phyloP scores from a whole-genome alignment of 768 basidiomycete genomes.

The Xerocomellus dryophilus region DNA sequence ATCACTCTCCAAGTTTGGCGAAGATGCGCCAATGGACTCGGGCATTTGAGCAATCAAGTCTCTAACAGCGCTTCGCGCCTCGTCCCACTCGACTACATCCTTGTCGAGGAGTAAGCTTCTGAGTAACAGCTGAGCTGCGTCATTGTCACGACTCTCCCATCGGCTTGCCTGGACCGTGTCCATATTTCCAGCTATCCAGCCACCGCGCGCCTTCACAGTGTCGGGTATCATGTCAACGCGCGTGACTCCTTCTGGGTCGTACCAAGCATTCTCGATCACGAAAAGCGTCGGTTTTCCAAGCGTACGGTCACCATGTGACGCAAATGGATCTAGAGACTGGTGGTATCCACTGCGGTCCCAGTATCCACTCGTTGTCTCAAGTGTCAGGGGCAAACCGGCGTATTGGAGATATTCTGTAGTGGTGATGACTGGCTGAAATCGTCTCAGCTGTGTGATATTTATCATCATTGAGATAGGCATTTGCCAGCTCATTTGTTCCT shows the following conservation, averaged over 20 bases:
- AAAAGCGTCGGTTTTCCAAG: constrained; percentile 23
- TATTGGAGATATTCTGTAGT: constrained; percentile 40
- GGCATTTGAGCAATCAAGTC: constrained; percentile 20
- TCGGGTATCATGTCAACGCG: constrained; percentile 37
- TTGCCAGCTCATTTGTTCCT: constrained; percentile 33
- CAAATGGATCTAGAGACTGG: constrained; percentile 12
- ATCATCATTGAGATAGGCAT: constrained; percentile 37
- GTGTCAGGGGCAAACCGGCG: constrained; percentile 27
- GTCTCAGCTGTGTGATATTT: constrained; percentile 38
- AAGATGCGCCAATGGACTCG: constrained; percentile 3
- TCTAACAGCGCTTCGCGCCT: constrained; percentile 25
- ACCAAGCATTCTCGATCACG: constrained; percentile 39
- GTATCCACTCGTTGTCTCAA: constrained; percentile 37
- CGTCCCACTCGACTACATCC: constrained; percentile 28
- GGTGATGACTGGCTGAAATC: constrained; percentile 34
- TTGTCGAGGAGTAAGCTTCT: constrained; percentile 22
- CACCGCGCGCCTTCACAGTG: constrained; percentile 24
- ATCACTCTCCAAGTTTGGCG: constrained; percentile 22
- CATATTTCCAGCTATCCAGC: constrained; percentile 20
- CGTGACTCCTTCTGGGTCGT: constrained; percentile 35
- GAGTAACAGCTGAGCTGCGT: constrained; percentile 13
- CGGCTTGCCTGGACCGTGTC: constrained; percentile 12
- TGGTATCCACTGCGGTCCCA: constrained; percentile 36
- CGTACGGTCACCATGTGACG: constrained; percentile 15
- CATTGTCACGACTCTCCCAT: constrained; percentile 11